Evolutionary conservation across 2,329 filamentous ascomycete species (phyloP), one percentile per base, ranked within the genome.

Genomic region (Teratosphaeriaceae sp.): DNA sequence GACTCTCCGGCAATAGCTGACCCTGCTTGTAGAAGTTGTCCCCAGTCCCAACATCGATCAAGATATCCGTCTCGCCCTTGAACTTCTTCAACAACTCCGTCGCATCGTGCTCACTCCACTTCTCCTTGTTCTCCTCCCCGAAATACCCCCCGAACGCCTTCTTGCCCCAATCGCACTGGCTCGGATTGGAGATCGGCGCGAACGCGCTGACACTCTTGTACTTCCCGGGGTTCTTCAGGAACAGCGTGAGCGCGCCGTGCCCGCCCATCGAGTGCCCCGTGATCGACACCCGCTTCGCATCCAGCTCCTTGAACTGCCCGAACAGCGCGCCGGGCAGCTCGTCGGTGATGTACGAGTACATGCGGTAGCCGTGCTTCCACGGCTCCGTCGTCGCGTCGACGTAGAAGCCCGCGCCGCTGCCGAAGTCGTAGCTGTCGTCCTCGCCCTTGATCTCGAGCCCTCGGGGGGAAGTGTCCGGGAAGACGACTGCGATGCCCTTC

Each of bases 251-350:
- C 34, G 92, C 92, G 50, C 92, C 92, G 66, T 98, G 92, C 0
- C 92, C 92, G 53, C 92, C 92, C 92, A 98, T 98, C 57, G 83
- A 89, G 71, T 98, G 92, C 5, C 92, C 92, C 30, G 86, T 87
- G 58, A 98, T 92, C 65, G 82, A 84, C 43, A 96, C 80, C 30
- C 83, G 75, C 21, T 59, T 66, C 0, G 66, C 59, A 64, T 97
- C 90, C 22, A 98, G 72, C 60, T 79, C 74, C 37, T 63, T 72
- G 67, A 88, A 94, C 20, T 78, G 74, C 22, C 66, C 65, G 65
- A 89, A 94, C 19, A 97, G 75, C 1, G 81, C 72, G 13, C 74
- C 69, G 1, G 89, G 90, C n/a, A 98, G 80, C 68, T 98, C 92
- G 42, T 77, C 66, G n/a, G 84, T 82, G 53, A 98, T 76, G 72